Evolutionary conservation across 2,329 filamentous ascomycete genomes (phyloP), one percentile per base, ranked within the genome.

Genomic region (Coniosporium tulheliwenetii): DNA sequence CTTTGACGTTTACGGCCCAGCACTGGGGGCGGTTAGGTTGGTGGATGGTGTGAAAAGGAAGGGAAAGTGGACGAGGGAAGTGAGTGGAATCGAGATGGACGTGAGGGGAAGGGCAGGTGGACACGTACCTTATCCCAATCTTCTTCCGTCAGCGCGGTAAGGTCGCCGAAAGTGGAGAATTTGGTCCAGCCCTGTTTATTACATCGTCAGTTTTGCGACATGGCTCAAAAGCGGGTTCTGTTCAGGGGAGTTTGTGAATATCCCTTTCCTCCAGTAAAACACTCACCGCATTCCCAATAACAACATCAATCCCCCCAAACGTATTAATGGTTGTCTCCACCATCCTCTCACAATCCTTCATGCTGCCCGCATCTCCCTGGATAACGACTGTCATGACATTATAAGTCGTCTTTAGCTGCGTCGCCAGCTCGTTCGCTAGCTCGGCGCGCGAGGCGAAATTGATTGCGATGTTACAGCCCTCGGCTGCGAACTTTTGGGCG

Each of bases 291-390:
- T 91, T 91, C 2, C 79, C 81, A 50, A 89, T 74, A 37, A 91
- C 65, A 34, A 85, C 69, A 59, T 91, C 83, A n/a, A 91, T 57
- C 1, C 78, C 75, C 4, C 79, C 81, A 46, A 85, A 66, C n/a
- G 58, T 59, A 19, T 68, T 60, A 38, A 78, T 65, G 1, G 75
- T 71, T 36, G 78, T 68, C 13, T 69, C 59, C 1, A 87, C 73
- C 0, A 79, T 66, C 1, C 64, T 62, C 38, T 65, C 57, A 45
- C 82, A 74, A 19, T 81, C 79, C 1, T 62, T 57, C 30, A 73
- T 68, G 5, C 66, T 62, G 12, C 72, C 75, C 36, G 82, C 68
- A 56, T 89, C 81, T 51, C 77, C 83, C 53, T 77, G 69, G 47
- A 87, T 59, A 5, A 71, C 60, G 14, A 69, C 51, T 38, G 73